These are phyloP conservation scores for Pseudopithomyces maydicus DNA, from an alignment of 2,329 filamentous ascomycete genomes.

Conservation along the genomic window DNA sequence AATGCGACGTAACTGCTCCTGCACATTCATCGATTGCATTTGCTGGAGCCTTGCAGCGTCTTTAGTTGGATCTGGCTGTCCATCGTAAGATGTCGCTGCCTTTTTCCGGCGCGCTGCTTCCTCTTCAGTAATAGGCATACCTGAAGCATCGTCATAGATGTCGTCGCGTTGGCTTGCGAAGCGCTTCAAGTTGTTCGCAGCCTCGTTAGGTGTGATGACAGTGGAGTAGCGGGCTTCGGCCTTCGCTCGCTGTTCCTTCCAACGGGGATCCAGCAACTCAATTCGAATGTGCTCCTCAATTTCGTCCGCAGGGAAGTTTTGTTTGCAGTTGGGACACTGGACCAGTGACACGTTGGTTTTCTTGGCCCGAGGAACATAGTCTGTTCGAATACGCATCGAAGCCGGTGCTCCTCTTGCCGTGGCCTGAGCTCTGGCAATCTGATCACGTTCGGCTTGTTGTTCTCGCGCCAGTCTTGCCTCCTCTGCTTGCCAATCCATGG, in stretches of 20 bases:
- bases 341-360: constrained; percentile 69
- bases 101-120: constrained; percentile 80
- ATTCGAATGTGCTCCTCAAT: constrained; percentile 93
- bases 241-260: constrained; percentile 95
- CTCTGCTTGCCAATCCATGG: constrained; percentile 45
- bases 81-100: constrained; percentile 71
- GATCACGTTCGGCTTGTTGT: constrained; percentile 56
- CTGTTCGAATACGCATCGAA: constrained; percentile 88
- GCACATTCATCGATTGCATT: constrained; percentile 68
- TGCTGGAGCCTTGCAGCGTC: constrained; percentile 59
- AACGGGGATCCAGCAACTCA: constrained; percentile 88
- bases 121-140: constrained; percentile 69
- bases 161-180: constrained; percentile 86
- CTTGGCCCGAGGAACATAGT: constrained; percentile 83
- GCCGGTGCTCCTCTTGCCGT: constrained; percentile 71
- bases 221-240: constrained; percentile 82
- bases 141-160: constrained; percentile 77
- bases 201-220: constrained; percentile 85
- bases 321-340: constrained; percentile 90
- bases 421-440: constrained; percentile 78
- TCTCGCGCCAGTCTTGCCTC: constrained; percentile 43
- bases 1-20: constrained; percentile 80
- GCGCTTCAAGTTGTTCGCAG: constrained; percentile 94
- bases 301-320: constrained; percentile 85
- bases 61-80: constrained; percentile 61